A percentile compares a stretch with the other conserved stretches of the same genome.
phyloP scores from a whole-genome alignment of 306 rosid species.

The Urtica urens region DNA sequence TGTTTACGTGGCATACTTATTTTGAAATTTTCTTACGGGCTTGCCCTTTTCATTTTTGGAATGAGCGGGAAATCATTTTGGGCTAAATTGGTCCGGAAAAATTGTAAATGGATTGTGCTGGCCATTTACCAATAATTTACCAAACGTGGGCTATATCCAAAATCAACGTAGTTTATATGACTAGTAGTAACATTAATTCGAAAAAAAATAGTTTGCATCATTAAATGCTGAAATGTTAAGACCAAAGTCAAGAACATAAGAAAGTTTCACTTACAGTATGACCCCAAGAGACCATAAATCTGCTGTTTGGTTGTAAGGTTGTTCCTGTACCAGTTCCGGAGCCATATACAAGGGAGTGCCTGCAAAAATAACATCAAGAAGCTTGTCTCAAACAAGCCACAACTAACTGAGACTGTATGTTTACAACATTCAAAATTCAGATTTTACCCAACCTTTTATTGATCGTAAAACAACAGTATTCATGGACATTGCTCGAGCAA shows the following conservation, averaged over 20 bases:
- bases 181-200: too few species aligned
- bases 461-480: conserved; percentile 94
- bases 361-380: conserved; percentile 14
- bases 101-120: too few species aligned
- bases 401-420: too few species aligned
- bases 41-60: too few species aligned
- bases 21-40: too few species aligned
- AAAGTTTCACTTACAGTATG: conserved; percentile 54
- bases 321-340: conserved; percentile 93
- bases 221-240: conserved; percentile 3
- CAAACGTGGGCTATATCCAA: too few species aligned
- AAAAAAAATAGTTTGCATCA: too few species aligned
- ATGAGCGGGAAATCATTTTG: too few species aligned
- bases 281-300: conserved; percentile 99
- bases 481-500: conserved; percentile 97
- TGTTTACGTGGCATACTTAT: too few species aligned
- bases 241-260: neutral
- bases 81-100: too few species aligned
- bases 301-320: conserved; percentile 91
- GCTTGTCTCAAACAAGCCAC: conserved; percentile 6
- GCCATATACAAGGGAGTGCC: conserved; percentile 99
- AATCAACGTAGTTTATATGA: too few species aligned
- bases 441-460: conserved; percentile 59
- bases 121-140: too few species aligned
- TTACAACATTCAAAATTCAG: conserved; percentile 5